Evolutionary conservation across 208 protist genomes (phyloP).

Genomic region (Leishmania martiniquensis): DNA sequence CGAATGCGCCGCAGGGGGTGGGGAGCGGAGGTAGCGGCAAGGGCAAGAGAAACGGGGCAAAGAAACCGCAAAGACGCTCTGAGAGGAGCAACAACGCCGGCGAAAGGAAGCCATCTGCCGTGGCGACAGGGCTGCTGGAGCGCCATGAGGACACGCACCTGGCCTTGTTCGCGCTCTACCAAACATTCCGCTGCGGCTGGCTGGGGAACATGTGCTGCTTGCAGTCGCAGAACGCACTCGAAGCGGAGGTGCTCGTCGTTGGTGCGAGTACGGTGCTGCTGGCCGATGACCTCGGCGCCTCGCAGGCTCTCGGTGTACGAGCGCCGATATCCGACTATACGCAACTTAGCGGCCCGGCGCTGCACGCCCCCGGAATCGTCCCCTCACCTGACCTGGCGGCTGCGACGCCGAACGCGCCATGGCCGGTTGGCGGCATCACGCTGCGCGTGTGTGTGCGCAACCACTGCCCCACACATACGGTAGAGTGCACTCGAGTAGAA

Average conservation of each 20-base stretch:
- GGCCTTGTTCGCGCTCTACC: slow-evolving; percentile 51
- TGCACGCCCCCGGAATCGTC: neutral
- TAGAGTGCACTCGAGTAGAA: slow-evolving; percentile 50
- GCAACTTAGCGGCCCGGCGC: slow-evolving; percentile 10
- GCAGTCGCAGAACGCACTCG: slow-evolving; percentile 35
- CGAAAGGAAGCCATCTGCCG: neutral
- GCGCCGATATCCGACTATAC: slow-evolving; percentile 7
- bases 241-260: slow-evolving; percentile 61
- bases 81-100: neutral
- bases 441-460: slow-evolving; percentile 58
- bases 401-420: slow-evolving; percentile 35
- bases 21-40: neutral
- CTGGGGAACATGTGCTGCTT: slow-evolving; percentile 64
- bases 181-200: slow-evolving; percentile 47
- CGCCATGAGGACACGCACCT: slow-evolving; percentile 24
- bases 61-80: neutral
- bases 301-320: slow-evolving; percentile 27
- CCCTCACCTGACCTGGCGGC: slow-evolving; percentile 7
- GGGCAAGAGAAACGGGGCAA: neutral
- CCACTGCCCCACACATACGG: slow-evolving; percentile 30
- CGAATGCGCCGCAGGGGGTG: neutral
- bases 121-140: slow-evolving; percentile 15
- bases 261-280: slow-evolving; percentile 48
- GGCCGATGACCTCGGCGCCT: slow-evolving; percentile 32
- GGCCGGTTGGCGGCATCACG: slow-evolving; percentile 46